Evolutionary conservation across 345 rosid species (phyloP), one percentile per base, ranked within the genome.

Genomic region (Sonneratia alba): DNA sequence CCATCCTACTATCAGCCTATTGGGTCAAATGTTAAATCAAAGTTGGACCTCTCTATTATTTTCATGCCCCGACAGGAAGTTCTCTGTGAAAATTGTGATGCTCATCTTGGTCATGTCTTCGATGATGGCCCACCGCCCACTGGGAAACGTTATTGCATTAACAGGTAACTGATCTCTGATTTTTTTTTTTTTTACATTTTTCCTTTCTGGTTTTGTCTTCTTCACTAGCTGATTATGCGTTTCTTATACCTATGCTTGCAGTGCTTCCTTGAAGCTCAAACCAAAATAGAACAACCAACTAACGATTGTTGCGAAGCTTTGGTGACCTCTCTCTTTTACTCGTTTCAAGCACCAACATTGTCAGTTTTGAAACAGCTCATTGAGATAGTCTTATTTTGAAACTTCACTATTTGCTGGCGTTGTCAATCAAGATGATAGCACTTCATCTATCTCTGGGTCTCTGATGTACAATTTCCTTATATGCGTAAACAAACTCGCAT

Each of bases 1-100:
- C 98, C 98, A 21, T 89, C 97, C 27, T 91, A 86, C 79, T 88
- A 87, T 78, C 79, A 88, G 77, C 93, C 97, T 19, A 70, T 87
- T 5, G 97, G 83, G 45, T 77, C 80, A 76, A 89, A 89, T 59
- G 95, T 85, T 70, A 86, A 87, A 76, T 85, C 93, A 7, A 86
- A 88, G 77, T 71, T 86, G 72, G 98, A 91, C 80, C 81, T 84
- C 42, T 91, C 97, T 0, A 80, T 91, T 21, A 87, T 94, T 75
- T 87, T 94, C 81, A 94, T 94, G 98, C 98, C 96, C 40, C 85
- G 98, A 27, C 80, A 85, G 75, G 98, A 94, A 82, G 93, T 86
- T 70, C 66, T 89, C 0, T 91, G 98, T 45, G 84, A 84, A 37
- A 76, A 74, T 45, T 91, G 97, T 51, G 81, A 85, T 6, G 91